Conservation (phyloP, 768 basidiomycete genomes). For the Leccinum subgranulosum region DNA sequence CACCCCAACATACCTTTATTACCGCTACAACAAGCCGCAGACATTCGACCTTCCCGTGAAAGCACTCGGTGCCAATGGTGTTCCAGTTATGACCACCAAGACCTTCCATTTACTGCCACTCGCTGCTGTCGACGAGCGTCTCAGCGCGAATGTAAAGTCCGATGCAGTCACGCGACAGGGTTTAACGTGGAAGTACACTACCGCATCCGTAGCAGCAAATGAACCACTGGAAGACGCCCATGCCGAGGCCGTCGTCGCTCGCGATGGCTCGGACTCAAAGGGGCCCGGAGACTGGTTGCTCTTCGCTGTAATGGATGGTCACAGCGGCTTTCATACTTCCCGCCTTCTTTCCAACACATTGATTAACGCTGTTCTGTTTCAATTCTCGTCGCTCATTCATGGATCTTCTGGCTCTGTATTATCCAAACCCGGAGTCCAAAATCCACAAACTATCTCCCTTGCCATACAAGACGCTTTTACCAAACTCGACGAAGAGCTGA, state of each 20-base stretch:
- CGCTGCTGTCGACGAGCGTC: slow-evolving; percentile 51
- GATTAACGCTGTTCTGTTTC: slow-evolving; percentile 78
- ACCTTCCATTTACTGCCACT: slow-evolving; percentile 56
- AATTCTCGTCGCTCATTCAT: slow-evolving; percentile 57
- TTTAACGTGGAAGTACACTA: slow-evolving; percentile 71
- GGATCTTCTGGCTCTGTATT: slow-evolving; percentile 32
- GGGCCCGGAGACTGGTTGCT: slow-evolving; percentile 73
- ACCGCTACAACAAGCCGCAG: slow-evolving; percentile 43
- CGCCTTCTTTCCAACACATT: slow-evolving; percentile 78
- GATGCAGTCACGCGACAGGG: slow-evolving; percentile 50
- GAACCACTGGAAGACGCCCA: slow-evolving; percentile 90
- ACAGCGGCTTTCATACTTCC: slow-evolving; percentile 82
- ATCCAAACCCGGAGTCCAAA: slow-evolving; percentile 36
- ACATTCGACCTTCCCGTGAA: slow-evolving; percentile 61
- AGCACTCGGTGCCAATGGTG: slow-evolving; percentile 55
- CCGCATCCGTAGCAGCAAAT: slow-evolving; percentile 80
- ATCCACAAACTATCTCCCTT: slow-evolving; percentile 52
- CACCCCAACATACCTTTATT: slow-evolving; percentile 58
- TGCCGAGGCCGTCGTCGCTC: slow-evolving; percentile 62
- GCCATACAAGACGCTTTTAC: slow-evolving; percentile 78
- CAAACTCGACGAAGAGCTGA: slow-evolving; percentile 80
- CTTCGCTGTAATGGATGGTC: slow-evolving; percentile 90
- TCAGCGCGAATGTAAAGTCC: slow-evolving; percentile 50
- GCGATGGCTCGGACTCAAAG: slow-evolving; percentile 57
- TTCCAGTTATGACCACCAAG: slow-evolving; percentile 49